A percentile compares a stretch with the other conserved stretches of the same genome.
These are phyloP conservation scores for Nephelium lappaceum DNA, from an alignment of 345 rosid genomes.

Conservation along the genomic window DNA sequence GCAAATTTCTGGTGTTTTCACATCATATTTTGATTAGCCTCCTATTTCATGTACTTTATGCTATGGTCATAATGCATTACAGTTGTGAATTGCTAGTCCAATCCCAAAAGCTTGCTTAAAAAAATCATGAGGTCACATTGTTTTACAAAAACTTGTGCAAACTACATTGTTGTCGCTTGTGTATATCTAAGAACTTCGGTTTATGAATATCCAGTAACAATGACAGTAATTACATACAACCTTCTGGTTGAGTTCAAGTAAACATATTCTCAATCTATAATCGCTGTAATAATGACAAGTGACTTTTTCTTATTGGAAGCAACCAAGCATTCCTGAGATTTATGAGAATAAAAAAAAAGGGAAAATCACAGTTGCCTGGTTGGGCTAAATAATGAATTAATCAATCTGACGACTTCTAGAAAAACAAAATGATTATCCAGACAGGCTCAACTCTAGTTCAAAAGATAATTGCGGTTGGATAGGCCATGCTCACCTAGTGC, in stretches of 20 bases:
- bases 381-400: conserved; percentile 39
- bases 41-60: not conserved
- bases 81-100: not conserved
- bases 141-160: not conserved
- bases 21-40: not conserved
- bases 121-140: not conserved
- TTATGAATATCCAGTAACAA: conserved; percentile 1
- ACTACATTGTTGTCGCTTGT: not conserved
- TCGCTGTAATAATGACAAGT: conserved; percentile 13
- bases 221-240: conserved; percentile 16
- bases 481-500: conserved; percentile 3
- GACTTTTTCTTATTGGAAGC: conserved; percentile 26
- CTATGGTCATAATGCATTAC: not conserved
- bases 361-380: conserved; percentile 45
- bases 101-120: not conserved
- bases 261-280: conserved; percentile 19
- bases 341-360: conserved; percentile 25
- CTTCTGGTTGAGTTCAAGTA: conserved; percentile 20
- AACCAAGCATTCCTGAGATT: conserved; percentile 51
- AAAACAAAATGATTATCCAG: conserved; percentile 3
- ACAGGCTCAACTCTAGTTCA: not conserved
- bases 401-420: conserved; percentile 25
- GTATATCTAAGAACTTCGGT: conserved; percentile 13
- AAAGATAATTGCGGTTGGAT: not conserved
- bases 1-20: not conserved